Base-by-base conservation (phyloP, 2,329 filamentous ascomycete genomes). In the Xylaria multiplex region DNA sequence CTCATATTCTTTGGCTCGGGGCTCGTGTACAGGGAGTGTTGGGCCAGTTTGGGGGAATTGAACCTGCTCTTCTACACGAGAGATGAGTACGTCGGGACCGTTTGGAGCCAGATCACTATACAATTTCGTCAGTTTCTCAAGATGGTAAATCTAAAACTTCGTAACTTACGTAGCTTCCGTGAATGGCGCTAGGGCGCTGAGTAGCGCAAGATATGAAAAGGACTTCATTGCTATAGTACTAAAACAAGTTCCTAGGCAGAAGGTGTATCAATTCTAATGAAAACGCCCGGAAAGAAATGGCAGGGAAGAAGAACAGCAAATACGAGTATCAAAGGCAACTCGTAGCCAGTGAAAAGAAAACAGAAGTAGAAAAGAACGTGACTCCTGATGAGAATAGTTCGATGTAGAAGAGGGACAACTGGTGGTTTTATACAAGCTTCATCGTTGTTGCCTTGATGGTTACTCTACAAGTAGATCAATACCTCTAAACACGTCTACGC, bases 1-100 rank as follows among this genome's bases (percentile, higher is more conserved):
- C 59, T 84, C 76, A 57, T 67, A 67, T 46, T 59, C 50, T 55
- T 62, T 66, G 4, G 22, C 9, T 6, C 3, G 56, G 13, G 65
- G 45, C 11, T 60, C 56, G 13, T 62, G 32, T 22, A 42, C 61
- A 7, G 48, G 2, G 6, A 61, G 50, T 45, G 27, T 45, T 1
- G 60, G 43, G 3, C 64, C 64, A 32, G 55, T 64, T 5, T 64
- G 48, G 19, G 60, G 55, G 40, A 64, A 66, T 1, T 16, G 1
- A 9, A 42, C 19, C 55, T 66, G 64, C 2, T 58, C 37, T n/a
- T 64, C 54, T 14, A 66, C 52, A 19, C 6, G 24, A 6, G 27
- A 5, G 42, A 67, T 60, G 32, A 52, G 43, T 0, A 67, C 65
- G 24, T 67, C 65, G 2, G 57, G 56, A 8, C 65, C 65, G 19